These are phyloP conservation scores for Drosera capensis DNA, from an alignment of 148 eudicot genomes.

Conservation along the genomic window DNA sequence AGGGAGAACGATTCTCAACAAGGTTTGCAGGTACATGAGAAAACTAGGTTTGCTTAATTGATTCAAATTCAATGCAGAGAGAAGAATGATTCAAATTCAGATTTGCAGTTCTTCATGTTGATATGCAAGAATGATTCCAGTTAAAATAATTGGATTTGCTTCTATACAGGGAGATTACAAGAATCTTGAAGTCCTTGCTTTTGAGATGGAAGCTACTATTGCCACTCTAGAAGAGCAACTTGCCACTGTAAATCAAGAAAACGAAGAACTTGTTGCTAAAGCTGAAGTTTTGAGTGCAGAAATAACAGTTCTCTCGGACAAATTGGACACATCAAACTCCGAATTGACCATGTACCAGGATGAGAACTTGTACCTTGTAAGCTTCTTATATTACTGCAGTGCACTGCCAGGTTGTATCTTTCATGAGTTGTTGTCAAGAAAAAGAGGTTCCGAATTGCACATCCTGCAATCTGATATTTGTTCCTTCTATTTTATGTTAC, in stretches of 20 bases:
- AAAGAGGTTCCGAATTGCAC: not conserved
- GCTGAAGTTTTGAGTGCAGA: constrained; percentile 51
- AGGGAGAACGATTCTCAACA: constrained; percentile 34
- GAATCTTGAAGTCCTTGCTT: constrained; percentile 87
- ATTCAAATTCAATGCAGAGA: too few relatives aligned
- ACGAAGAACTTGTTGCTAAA: constrained; percentile 34
- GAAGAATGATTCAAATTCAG: too few relatives aligned
- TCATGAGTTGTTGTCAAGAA: too few relatives aligned
- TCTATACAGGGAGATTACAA: constrained; percentile 54
- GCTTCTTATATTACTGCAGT: constrained; percentile 10
- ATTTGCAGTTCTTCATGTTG: too few relatives aligned
- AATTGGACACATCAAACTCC: constrained; percentile 32
- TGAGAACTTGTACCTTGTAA: constrained; percentile 56
- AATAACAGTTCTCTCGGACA: constrained; percentile 42
- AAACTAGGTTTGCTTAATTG: not conserved
- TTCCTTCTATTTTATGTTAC: constrained; percentile 10
- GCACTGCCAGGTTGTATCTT: not conserved
- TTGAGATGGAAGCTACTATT: constrained; percentile 92
- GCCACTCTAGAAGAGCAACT: constrained; percentile 75
- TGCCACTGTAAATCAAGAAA: constrained; percentile 46
- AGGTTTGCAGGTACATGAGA: constrained; percentile 36
- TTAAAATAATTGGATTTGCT: constrained; percentile 5
- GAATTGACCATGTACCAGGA: constrained; percentile 37
- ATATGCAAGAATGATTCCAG: too few relatives aligned
- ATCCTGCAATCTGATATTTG: constrained; percentile 3